A percentile compares a stretch with the other conserved stretches of the same genome.
Evolutionary conservation across 257 asterid genomes (phyloP).

Genomic region (Echium plantagineum): DNA sequence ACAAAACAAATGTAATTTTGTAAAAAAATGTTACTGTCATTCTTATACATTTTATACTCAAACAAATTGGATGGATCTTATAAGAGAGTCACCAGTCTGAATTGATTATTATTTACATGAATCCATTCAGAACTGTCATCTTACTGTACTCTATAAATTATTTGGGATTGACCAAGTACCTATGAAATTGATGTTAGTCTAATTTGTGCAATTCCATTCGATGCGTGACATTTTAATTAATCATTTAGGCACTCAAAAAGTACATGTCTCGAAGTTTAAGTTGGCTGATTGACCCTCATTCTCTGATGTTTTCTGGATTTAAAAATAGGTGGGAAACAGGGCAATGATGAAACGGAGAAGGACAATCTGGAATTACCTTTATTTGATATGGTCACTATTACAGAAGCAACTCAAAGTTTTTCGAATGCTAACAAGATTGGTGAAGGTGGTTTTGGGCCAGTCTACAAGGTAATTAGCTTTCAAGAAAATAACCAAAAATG

Average conservation of each 20-base stretch:
- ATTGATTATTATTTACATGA: too few species aligned
- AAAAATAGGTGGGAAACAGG: background rate
- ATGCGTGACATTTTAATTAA: background rate
- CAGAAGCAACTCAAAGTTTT: slow-evolving; percentile 5
- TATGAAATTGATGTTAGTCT: too few species aligned
- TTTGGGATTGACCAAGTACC: too few species aligned
- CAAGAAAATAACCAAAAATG: background rate
- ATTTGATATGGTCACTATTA: slow-evolving; percentile 8
- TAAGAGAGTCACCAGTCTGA: too few species aligned
- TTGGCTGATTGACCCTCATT: background rate
- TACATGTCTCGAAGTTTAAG: background rate
- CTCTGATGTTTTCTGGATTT: background rate
- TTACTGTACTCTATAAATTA: too few species aligned
- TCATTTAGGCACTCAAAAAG: background rate
- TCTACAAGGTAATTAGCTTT: slow-evolving; percentile 12
- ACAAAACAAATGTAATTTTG: too few species aligned
- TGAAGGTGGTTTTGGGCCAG: slow-evolving; percentile 16
- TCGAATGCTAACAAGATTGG: slow-evolving; percentile 11
- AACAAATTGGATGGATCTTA: too few species aligned
- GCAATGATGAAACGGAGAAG: background rate
- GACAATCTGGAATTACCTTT: slow-evolving; percentile 7
- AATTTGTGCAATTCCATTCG: too few species aligned
- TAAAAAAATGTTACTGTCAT: too few species aligned
- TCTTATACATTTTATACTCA: too few species aligned
- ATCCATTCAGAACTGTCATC: too few species aligned